Evolutionary conservation across 371 early-diverging fungal genomes (phyloP), one percentile per base, ranked within the genome.

Genomic region (Basidiobolus meristosporus): DNA sequence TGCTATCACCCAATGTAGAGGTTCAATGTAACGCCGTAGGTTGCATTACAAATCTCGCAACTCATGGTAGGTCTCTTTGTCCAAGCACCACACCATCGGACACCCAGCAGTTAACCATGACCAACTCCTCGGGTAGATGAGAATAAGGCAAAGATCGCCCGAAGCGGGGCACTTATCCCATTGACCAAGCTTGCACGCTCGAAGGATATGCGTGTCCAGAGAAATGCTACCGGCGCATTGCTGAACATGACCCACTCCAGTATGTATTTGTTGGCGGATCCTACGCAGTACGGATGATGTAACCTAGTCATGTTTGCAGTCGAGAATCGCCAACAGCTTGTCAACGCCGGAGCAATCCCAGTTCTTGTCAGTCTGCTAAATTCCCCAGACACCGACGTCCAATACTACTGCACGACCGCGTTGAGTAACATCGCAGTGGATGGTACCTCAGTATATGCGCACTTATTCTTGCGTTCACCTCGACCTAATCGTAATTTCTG

Each of bases 21-120:
- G 87, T 90, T 6, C 87, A 89, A 53, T 85, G 87, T 50, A 91
- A 91, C 56, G 87, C 90, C n/a, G 90, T 89, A 17, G 92, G 92
- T 3, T 90, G 90, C 63, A 86, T 91, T 43, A 91, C 92, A 1
- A 91, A 91, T 47, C 66, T 91, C 40, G 89, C 89, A 2, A 87
- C 89, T 7, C 74, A 76, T 56, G 79, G 80, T 77, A 66, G 22
- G 29, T n/a, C 31, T 37, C 18, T 31, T 12, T 15, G 20, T 2
- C 9, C 30, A 18, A 12, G 16, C 1, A 19, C 36, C 31, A 41
- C n/a, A n/a, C n/a, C n/a, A n/a, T n/a, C n/a, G n/a, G n/a, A n/a
- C n/a, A n/a, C n/a, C n/a, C 3, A 15, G n/a, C 0, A 30, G 26
- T 21, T 12, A 21, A n/a, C 36, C 18, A 26, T 15, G 17, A 9